Evolutionary conservation across 768 basidiomycete species (phyloP), one percentile per base, ranked within the genome.

Genomic region (Clitopilus passeckerianus): DNA sequence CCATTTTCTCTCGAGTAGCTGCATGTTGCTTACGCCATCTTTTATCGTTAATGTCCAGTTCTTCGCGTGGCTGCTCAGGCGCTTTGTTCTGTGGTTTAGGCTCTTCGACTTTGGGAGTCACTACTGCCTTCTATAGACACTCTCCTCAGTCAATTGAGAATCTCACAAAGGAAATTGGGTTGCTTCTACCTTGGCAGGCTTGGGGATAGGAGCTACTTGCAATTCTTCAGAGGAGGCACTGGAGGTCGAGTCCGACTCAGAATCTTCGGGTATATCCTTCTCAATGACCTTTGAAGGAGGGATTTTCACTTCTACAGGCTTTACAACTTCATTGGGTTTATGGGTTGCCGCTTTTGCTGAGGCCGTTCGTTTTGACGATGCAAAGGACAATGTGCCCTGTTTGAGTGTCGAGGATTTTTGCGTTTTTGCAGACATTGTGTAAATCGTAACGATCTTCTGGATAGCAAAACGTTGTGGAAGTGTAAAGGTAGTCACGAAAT

Each of bases 1-100:
- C 87, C 81, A 85, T 88, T 66, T 78, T 81, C 43, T 67, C 65
- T 63, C 74, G 77, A 4, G 81, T 80, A 37, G 75, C 75, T 23
- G 67, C 75, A 67, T 80, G 79, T 18, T 84, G 72, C 56, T 76
- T 75, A n/a, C 71, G 73, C 75, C 84, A 92, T 56, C 71, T 77
- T 37, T 77, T 70, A 57, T 80, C 77, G 57, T 81, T 83, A 20
- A 77, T 76, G 52, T 83, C 70, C 34, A 83, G 68, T 43, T 80
- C 75, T 6, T 79, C 71, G 18, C 30, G 64, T 54, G 66, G 64
- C 43, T 60, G 64, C 58, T 65, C 56, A 15, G 30, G 33, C 22
- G 35, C 34, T 22, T 63, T 62, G n/a, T 30, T 20, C 16, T 62
- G 61, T 24, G 61, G 59, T 5, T 62, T 59, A 5, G 6, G 64